Conservation (phyloP, 768 basidiomycete genomes). For the Arthromyces matolae region DNA sequence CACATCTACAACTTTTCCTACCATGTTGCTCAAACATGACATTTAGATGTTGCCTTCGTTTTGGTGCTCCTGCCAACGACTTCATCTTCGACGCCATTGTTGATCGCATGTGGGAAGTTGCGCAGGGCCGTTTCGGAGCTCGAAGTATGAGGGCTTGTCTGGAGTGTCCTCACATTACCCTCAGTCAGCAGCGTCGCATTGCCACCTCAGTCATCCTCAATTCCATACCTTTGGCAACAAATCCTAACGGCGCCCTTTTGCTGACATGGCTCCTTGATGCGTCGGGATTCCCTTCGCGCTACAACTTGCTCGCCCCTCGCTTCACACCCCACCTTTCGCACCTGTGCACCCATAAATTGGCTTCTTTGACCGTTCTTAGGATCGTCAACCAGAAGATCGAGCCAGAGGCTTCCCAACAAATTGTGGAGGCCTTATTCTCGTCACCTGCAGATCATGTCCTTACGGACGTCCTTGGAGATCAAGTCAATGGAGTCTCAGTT, state of each 20-base stretch:
- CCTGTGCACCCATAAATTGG: slow-evolving; percentile 96
- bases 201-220: slow-evolving; percentile 94
- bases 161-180: slow-evolving; percentile 81
- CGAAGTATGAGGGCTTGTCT: slow-evolving; percentile 97
- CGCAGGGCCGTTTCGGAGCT: slow-evolving; percentile 96
- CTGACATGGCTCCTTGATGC: slow-evolving; percentile 97
- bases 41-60: slow-evolving; percentile 80
- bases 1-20: not conserved
- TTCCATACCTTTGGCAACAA: slow-evolving; percentile 95
- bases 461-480: slow-evolving; percentile 91
- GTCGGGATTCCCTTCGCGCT: slow-evolving; percentile 92
- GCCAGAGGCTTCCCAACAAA: slow-evolving; percentile 78
- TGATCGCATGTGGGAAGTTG: slow-evolving; percentile 98
- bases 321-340: slow-evolving; percentile 97
- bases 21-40: not conserved
- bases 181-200: slow-evolving; percentile 92
- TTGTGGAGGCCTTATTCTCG: slow-evolving; percentile 88
- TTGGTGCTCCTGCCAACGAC: slow-evolving; percentile 84
- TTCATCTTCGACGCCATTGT: slow-evolving; percentile 98
- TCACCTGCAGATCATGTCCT: slow-evolving; percentile 87
- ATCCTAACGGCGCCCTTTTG: slow-evolving; percentile 93
- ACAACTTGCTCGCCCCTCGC: slow-evolving; percentile 89
- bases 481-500: slow-evolving; percentile 92
- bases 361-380: slow-evolving; percentile 89
- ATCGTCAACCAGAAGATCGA: slow-evolving; percentile 97